These are phyloP conservation scores for Solanum ahanhuiri DNA, from an alignment of 257 asterid genomes.

Conservation along the genomic window DNA sequence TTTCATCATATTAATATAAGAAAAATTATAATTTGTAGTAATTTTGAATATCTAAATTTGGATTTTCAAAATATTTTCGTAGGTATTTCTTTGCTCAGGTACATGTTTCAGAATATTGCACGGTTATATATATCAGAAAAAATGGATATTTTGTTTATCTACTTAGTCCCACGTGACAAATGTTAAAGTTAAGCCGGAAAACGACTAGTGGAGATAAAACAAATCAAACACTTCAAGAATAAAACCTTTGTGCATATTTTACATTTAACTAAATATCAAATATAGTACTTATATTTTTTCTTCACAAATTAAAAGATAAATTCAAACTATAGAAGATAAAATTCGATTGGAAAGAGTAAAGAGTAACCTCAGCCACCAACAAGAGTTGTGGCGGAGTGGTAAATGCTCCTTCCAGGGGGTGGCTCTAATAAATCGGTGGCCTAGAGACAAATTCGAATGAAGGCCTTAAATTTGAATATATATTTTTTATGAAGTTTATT, in stretches of 20 bases:
- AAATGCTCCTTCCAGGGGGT: no score
- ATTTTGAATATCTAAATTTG: no score
- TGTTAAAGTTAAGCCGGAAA: not conserved
- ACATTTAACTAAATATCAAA: not conserved
- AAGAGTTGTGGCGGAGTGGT: not conserved
- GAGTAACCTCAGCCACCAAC: not conserved
- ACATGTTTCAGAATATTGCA: not conserved
- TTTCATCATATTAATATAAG: no score
- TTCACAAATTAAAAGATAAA: no score
- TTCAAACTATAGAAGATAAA: no score
- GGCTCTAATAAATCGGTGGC: no score
- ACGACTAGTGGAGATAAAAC: not conserved
- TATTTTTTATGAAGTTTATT: no score
- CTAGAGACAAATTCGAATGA: no score
- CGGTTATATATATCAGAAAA: not conserved
- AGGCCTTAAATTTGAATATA: no score
- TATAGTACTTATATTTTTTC: not conserved
- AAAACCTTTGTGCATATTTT: not conserved
- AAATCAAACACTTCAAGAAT: not conserved
- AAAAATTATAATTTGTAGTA: no score
- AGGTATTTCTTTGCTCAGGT: not conserved
- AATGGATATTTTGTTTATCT: no score
- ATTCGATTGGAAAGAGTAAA: not conserved
- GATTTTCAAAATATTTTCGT: not conserved
- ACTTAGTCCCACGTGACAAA: not conserved